Base-by-base conservation (phyloP, 108 stramenopile species). In the Pseudonitzschia delicatissima region DNA sequence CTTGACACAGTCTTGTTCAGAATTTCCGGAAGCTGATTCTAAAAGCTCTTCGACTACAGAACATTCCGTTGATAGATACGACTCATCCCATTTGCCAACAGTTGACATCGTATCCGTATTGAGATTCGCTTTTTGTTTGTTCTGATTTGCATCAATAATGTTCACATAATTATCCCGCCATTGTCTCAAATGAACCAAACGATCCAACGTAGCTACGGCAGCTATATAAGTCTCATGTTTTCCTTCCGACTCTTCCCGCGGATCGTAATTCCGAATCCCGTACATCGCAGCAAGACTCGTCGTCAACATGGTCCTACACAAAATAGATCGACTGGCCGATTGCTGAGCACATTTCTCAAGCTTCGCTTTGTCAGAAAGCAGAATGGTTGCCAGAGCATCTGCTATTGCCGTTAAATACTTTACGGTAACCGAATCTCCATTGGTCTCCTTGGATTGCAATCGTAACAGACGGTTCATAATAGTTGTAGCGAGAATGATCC, bases 401-500 rank as follows among this genome's bases (percentile, higher is more conserved):
- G 62, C 57, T 27, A 78, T 32, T 18, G 62, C 53, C 32, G 67
- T 62, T 26, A 76, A 23, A 49, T 44, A 47, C 13, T 31, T 37
- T 15, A 8, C 31, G 13, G 47, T 48, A 17, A 27, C 32, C 0
- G 49, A 17, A 48, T 39, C 23, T 6, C 12, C 29, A 20, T 36
- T 27, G 25, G 23, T 51, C 5, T 49, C 23, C 42, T 53, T 11
- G 15, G 61, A 2, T 36, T 57, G 31, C 18, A 31, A n/a, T 61
- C 21, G 8, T 45, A 72, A 29, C 25, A 78, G 62, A 11, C 68
- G 78, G 60, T 79, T 45, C 42, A 79, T 61, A 18, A 66, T 37
- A 55, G 73, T 72, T 15, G 78, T 73, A 2, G 68, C 78, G 8
- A 73, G 40, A 4, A 68, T 15, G 29, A 71, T 48, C 66, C 52